These are phyloP conservation scores for Hypomyces perniciosus DNA, from an alignment of 2,329 filamentous ascomycete genomes.

Conservation along the genomic window DNA sequence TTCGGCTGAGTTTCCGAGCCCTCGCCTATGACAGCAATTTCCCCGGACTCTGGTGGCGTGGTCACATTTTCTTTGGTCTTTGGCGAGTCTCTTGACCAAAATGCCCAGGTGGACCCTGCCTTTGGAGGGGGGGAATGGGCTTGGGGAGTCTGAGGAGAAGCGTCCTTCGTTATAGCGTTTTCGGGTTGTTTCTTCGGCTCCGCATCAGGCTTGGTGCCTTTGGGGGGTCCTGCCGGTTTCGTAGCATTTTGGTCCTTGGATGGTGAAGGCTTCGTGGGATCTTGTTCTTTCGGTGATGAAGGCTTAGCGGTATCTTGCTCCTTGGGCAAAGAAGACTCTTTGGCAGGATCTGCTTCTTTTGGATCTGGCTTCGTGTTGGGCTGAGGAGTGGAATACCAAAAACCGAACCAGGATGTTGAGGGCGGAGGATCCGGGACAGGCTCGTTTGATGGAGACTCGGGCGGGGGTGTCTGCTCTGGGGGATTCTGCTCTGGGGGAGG, in stretches of 20 bases:
- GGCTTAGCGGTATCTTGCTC: neutral
- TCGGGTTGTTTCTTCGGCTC: slow-evolving; percentile 27
- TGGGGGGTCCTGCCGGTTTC: neutral
- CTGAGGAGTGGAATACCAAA: slow-evolving; percentile 29
- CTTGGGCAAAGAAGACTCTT: neutral
- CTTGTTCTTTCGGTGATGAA: slow-evolving; percentile 2
- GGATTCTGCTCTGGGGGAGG: slow-evolving; percentile 14
- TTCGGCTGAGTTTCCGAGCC: slow-evolving; percentile 50
- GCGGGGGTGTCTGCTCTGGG: slow-evolving; percentile 14
- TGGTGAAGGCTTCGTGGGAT: neutral
- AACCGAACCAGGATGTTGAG: slow-evolving; percentile 35
- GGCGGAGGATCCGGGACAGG: slow-evolving; percentile 14
- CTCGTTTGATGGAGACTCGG: slow-evolving; percentile 14
- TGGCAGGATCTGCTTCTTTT: neutral
- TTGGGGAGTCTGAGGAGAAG: slow-evolving; percentile 27
- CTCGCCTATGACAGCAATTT: slow-evolving; percentile 53
- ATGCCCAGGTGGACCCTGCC: slow-evolving; percentile 67
- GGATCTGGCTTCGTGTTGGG: slow-evolving; percentile 12
- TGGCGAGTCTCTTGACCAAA: slow-evolving; percentile 62
- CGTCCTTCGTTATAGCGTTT: slow-evolving; percentile 40
- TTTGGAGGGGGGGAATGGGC: slow-evolving; percentile 34
- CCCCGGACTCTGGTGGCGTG: slow-evolving; percentile 36
- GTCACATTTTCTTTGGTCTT: slow-evolving; percentile 27
- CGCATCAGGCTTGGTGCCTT: slow-evolving; percentile 1
- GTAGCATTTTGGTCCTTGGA: neutral